Conservation (phyloP, 768 basidiomycete species). For the Boletellus ananas region DNA sequence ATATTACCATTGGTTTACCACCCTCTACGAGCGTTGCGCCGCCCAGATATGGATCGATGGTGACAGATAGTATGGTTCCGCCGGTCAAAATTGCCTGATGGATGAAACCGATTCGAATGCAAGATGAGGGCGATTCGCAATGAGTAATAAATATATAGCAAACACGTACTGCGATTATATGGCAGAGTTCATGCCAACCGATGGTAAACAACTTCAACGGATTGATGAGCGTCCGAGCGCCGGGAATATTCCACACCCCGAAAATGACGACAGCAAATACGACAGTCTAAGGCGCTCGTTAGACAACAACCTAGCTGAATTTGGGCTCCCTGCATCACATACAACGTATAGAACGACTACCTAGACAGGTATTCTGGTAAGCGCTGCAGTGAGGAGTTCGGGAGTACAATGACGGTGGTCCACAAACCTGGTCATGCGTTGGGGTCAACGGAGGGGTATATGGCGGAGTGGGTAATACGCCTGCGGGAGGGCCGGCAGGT, state of each 20-base stretch:
- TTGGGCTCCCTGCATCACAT: conserved; percentile 31
- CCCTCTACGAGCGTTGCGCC: conserved; percentile 65
- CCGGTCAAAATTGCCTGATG: conserved; percentile 72
- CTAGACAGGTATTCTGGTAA: conserved; percentile 36
- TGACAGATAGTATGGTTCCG: conserved; percentile 72
- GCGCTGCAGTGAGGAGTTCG: conserved; percentile 18
- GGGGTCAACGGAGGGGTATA: conserved; percentile 50
- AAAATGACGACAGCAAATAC: conserved; percentile 85
- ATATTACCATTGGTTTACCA: conserved; percentile 65
- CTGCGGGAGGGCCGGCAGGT: conserved; percentile 33
- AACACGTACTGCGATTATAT: conserved; percentile 65
- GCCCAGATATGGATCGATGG: conserved; percentile 81
- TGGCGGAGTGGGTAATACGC: conserved; percentile 31
- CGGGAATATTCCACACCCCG: conserved; percentile 84
- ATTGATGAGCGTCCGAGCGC: conserved; percentile 72
- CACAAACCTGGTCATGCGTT: conserved; percentile 66
- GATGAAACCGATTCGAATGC: background rate
- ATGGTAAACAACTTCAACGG: conserved; percentile 86
- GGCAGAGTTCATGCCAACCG: conserved; percentile 86
- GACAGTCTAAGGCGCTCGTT: conserved; percentile 51
- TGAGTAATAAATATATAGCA: background rate
- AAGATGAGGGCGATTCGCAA: conserved; percentile 7
- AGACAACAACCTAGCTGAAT: conserved; percentile 6
- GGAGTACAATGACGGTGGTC: conserved; percentile 12
- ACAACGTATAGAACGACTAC: conserved; percentile 76